phyloP scores from a whole-genome alignment of 129 eudicot species.

The Artemisia annua region DNA sequence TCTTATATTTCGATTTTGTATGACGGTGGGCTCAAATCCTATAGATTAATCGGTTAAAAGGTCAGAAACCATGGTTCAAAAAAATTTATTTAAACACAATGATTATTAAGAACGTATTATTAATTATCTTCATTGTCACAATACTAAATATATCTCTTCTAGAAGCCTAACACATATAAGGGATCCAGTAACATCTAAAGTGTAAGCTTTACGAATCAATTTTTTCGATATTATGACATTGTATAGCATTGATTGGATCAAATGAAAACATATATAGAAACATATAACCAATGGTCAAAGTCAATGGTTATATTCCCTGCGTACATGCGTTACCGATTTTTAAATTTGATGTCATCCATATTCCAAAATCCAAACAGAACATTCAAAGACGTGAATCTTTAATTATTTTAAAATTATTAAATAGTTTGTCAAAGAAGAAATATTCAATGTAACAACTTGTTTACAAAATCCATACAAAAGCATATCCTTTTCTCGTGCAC shows the following conservation, averaged over 20 bases:
- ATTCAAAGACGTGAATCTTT: conserved; percentile 11
- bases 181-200: not conserved
- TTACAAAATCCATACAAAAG: not conserved
- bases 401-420: not conserved
- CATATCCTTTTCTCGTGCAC: not conserved
- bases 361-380: conserved; percentile 6
- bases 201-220: not conserved
- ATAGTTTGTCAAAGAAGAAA: not conserved
- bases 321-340: not conserved
- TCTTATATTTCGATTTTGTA: too few species aligned
- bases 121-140: not conserved
- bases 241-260: not conserved
- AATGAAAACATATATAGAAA: not conserved
- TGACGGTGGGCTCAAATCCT: too few species aligned
- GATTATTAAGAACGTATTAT: not conserved
- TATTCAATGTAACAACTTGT: conserved; percentile 5
- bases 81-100: too few species aligned
- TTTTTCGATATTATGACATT: conserved; percentile 7
- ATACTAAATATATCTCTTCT: not conserved
- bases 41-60: too few species aligned
- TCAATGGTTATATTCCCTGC: too few species aligned
- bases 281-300: not conserved
- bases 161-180: not conserved
- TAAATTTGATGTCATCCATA: conserved; percentile 6
- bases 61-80: too few species aligned